phyloP scores from a whole-genome alignment of 495 filamentous ascomycete species.

The Hypoxylon lienhwacheense region DNA sequence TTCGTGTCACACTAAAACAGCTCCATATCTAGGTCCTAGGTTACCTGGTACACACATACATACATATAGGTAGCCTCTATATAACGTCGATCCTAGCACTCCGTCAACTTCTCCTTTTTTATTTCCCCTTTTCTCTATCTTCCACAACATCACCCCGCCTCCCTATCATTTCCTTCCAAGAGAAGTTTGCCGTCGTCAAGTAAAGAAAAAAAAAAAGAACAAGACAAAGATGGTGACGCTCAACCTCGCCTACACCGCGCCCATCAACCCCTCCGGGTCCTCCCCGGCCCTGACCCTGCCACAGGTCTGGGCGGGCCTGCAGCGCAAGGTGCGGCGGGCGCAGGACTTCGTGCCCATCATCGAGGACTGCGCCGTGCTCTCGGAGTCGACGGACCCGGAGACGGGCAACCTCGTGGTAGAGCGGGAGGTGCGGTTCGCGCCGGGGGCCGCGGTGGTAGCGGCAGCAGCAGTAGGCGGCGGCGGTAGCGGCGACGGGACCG shows the following conservation, averaged over 20 bases:
- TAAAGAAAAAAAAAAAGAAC: not conserved
- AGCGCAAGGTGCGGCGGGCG: constrained; percentile 44
- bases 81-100: no score
- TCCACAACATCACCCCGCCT: no score
- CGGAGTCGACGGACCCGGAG: constrained; percentile 18
- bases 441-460: constrained; percentile 14
- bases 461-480: not conserved
- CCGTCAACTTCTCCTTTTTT: no score
- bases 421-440: constrained; percentile 38
- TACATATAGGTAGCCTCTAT: no score
- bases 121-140: not conserved
- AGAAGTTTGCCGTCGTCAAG: no score
- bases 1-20: no score
- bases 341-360: constrained; percentile 48
- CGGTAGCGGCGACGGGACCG: not conserved
- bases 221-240: constrained; percentile 40
- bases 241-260: constrained; percentile 48
- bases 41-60: no score
- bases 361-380: constrained; percentile 39
- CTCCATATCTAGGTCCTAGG: no score
- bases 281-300: constrained; percentile 36
- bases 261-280: constrained; percentile 42
- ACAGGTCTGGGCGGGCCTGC: constrained; percentile 48
- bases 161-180: not conserved
- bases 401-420: constrained; percentile 30